phyloP scores from a whole-genome alignment of 202 grass and related monocot genomes.

The Alloteropsis angusta region DNA sequence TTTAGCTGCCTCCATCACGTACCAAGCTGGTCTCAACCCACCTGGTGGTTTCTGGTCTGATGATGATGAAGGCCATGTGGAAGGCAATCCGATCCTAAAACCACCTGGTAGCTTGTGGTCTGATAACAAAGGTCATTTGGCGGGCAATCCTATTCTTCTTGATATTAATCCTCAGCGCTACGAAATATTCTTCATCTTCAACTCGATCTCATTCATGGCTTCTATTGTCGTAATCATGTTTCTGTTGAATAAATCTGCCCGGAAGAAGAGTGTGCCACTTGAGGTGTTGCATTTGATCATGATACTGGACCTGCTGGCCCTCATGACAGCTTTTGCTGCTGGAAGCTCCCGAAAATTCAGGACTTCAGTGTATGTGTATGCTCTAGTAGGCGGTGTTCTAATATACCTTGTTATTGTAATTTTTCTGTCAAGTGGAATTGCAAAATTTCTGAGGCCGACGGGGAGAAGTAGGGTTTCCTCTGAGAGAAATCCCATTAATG shows the following conservation, averaged over 20 bases:
- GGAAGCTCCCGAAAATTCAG: slow-evolving; percentile 33
- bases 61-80: background rate
- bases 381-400: slow-evolving; percentile 5
- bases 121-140: background rate
- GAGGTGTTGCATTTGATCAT: slow-evolving; percentile 31
- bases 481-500: background rate
- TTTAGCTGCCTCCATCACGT: slow-evolving; percentile 33
- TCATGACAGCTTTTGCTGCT: slow-evolving; percentile 46
- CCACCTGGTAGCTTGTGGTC: background rate
- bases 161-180: slow-evolving; percentile 27
- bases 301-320: slow-evolving; percentile 35
- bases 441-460: background rate
- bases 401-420: slow-evolving; percentile 1
- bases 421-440: background rate
- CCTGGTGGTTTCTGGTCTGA: slow-evolving; percentile 42
- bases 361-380: slow-evolving; percentile 34
- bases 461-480: background rate
- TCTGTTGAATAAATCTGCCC: slow-evolving; percentile 23
- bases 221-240: slow-evolving; percentile 47
- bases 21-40: slow-evolving; percentile 50
- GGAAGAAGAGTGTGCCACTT: slow-evolving; percentile 2
- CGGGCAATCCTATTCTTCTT: slow-evolving; percentile 34
- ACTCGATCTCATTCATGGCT: slow-evolving; percentile 39
- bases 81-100: slow-evolving; percentile 20
- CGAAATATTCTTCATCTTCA: slow-evolving; percentile 39